phyloP scores from a whole-genome alignment of 2,329 filamentous ascomycete species.

The Seiridium cupressi region DNA sequence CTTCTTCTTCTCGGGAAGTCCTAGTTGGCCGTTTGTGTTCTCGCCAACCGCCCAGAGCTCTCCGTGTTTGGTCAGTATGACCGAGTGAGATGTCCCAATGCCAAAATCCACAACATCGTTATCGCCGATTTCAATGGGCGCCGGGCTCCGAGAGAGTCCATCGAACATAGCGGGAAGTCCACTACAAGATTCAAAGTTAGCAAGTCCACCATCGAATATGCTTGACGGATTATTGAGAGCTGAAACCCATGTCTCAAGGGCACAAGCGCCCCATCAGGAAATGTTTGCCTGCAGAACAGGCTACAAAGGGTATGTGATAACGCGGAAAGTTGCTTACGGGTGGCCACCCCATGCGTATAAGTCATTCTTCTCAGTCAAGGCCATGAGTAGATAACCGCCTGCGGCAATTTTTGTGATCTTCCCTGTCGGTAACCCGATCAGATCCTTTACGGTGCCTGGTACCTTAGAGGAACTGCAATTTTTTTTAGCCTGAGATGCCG shows the following conservation, averaged over 20 bases:
- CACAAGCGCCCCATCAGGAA: no score
- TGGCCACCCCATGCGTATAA: constrained; percentile 63
- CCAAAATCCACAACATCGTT: constrained; percentile 56
- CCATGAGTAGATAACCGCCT: constrained; percentile 56
- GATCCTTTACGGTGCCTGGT: constrained; percentile 45
- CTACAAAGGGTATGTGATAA: no score
- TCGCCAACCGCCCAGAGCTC: constrained; percentile 54
- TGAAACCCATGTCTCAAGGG: no score
- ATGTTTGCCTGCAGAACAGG: no score
- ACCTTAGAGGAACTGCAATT: constrained; percentile 39
- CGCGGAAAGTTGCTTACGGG: constrained; percentile 9
- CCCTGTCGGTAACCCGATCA: constrained; percentile 49
- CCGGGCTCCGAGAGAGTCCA: constrained; percentile 31
- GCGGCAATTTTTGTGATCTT: constrained; percentile 52
- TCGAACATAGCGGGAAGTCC: constrained; percentile 30
- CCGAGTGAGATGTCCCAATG: constrained; percentile 57
- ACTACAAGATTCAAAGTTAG: no score
- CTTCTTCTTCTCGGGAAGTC: constrained; percentile 31
- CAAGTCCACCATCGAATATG: no score
- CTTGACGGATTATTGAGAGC: no score
- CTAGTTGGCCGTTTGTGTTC: constrained; percentile 60
- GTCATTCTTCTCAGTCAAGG: constrained; percentile 55
- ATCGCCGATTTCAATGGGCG: constrained; percentile 44
- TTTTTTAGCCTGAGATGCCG: no score
- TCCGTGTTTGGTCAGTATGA: constrained; percentile 49